phyloP scores from a whole-genome alignment of 2,329 filamentous ascomycete species.

The Fusarium luffae region DNA sequence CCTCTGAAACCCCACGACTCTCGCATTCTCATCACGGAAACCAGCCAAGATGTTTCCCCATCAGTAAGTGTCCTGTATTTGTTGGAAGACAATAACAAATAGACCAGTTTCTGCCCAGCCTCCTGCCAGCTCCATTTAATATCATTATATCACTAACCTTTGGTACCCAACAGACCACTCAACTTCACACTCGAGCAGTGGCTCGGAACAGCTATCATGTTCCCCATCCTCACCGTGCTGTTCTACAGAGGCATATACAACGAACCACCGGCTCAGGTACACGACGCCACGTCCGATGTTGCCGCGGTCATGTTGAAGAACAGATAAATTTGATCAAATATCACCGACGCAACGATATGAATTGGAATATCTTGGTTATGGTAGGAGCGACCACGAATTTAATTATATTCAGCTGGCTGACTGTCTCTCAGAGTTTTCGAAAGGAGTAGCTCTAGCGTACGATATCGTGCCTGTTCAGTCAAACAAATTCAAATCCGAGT shows the following conservation, averaged over 20 bases:
- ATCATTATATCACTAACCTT: background rate
- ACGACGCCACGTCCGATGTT: background rate
- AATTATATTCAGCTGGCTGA: background rate
- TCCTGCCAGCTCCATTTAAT: background rate
- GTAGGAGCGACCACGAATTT: background rate
- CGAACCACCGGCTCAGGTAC: background rate
- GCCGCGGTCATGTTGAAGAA: background rate
- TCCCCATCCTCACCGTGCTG: background rate
- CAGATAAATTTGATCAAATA: background rate
- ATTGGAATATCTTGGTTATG: background rate
- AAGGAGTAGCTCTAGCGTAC: background rate
- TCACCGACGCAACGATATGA: background rate
- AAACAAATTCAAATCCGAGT: constrained; percentile 1
- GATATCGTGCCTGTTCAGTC: background rate
- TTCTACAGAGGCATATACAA: background rate
- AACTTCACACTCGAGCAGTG: background rate
- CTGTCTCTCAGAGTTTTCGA: background rate
- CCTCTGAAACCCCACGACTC: too few relatives aligned
- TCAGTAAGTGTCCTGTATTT: background rate
- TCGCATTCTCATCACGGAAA: too few relatives aligned
- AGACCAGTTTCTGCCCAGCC: background rate
- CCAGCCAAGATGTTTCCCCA: background rate
- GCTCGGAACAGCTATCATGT: background rate
- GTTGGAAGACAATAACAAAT: background rate
- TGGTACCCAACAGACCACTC: background rate